Evolutionary conservation across 805 yeast genomes (phyloP).

Genomic region (Candida peoriensis): DNA sequence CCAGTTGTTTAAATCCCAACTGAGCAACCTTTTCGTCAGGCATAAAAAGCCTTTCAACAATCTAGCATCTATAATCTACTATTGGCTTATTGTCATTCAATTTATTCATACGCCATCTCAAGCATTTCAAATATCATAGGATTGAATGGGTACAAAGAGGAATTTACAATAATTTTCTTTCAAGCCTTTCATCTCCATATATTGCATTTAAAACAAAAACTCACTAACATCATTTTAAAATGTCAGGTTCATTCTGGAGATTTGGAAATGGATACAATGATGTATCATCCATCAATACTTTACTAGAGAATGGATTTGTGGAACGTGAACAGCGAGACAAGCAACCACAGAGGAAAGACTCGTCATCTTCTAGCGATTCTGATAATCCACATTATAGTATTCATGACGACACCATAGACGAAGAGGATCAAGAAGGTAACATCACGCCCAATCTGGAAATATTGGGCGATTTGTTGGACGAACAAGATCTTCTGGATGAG

Average conservation of each 20-base stretch:
- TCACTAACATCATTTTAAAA: too few species aligned
- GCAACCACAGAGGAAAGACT: slow-evolving; percentile 16
- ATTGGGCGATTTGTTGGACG: slow-evolving; percentile 62
- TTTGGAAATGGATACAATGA: slow-evolving; percentile 52
- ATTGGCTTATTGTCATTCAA: too few species aligned
- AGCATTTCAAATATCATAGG: too few species aligned
- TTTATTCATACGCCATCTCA: too few species aligned
- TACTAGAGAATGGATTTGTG: slow-evolving; percentile 33
- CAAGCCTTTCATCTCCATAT: too few species aligned
- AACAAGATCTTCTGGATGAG: slow-evolving; percentile 70
- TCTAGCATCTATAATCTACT: too few species aligned
- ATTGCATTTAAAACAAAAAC: background rate
- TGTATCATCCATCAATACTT: slow-evolving; percentile 49
- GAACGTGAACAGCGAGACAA: slow-evolving; percentile 40
- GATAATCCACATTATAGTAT: slow-evolving; percentile 15
- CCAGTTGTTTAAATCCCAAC: too few species aligned
- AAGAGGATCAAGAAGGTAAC: slow-evolving; percentile 28
- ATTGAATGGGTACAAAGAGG: too few species aligned
- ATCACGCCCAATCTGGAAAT: slow-evolving; percentile 37
- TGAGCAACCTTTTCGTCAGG: too few species aligned
- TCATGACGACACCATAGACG: slow-evolving; percentile 26
- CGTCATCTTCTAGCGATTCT: slow-evolving; percentile 18
- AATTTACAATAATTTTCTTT: too few species aligned
- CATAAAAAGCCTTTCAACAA: too few species aligned
- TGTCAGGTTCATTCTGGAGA: slow-evolving; percentile 54